phyloP scores from a whole-genome alignment of 2,329 filamentous ascomycete species.

The Sclerotinia trifoliorum region DNA sequence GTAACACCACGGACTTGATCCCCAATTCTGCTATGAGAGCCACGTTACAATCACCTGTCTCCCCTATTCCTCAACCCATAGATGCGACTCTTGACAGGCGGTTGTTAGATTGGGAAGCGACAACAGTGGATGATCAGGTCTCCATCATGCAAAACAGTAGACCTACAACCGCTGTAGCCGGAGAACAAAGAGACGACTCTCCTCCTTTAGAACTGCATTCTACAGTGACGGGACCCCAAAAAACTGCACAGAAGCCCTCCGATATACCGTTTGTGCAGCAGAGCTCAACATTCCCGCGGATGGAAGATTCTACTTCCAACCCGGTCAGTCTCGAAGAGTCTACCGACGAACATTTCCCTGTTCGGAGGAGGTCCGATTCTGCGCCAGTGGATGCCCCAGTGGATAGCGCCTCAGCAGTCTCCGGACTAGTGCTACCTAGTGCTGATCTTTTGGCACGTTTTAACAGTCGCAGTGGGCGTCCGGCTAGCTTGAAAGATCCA shows the following conservation, averaged over 20 bases:
- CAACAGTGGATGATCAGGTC: slow-evolving; percentile 19
- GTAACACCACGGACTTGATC: slow-evolving; percentile 9
- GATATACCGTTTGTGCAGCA: slow-evolving; percentile 6
- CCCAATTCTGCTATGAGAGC: slow-evolving; percentile 29
- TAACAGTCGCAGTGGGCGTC: slow-evolving; percentile 38
- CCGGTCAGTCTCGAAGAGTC: background rate
- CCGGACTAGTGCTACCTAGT: slow-evolving; percentile 30
- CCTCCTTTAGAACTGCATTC: background rate
- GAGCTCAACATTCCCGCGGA: slow-evolving; percentile 20
- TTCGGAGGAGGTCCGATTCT: slow-evolving; percentile 31
- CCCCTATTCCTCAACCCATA: slow-evolving; percentile 32
- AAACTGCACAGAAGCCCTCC: background rate
- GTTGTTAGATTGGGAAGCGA: slow-evolving; percentile 27
- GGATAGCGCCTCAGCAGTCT: background rate
- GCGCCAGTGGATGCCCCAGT: slow-evolving; percentile 24
- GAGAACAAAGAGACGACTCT: background rate
- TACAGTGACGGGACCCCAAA: background rate
- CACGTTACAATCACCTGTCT: slow-evolving; percentile 31
- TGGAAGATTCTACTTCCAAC: background rate
- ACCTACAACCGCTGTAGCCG: slow-evolving; percentile 10
- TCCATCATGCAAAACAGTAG: slow-evolving; percentile 20
- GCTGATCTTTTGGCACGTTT: slow-evolving; percentile 38
- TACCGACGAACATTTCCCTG: background rate
- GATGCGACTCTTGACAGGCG: slow-evolving; percentile 23
- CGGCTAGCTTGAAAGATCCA: slow-evolving; percentile 34